Evolutionary conservation across 345 rosid genomes (phyloP).

Genomic region (Aquilaria malaccensis): DNA sequence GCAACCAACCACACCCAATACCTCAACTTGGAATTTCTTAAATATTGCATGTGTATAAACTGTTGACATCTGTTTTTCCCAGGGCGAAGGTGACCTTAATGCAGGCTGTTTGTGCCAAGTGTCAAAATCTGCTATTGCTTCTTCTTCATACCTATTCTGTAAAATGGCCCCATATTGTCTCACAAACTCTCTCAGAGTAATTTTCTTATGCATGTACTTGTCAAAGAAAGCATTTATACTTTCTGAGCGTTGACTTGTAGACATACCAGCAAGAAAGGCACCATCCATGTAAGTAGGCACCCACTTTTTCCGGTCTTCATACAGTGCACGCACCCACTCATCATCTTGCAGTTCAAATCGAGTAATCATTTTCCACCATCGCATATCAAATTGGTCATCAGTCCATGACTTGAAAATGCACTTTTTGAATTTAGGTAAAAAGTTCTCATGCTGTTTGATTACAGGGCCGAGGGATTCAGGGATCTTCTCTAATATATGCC

Average conservation of each 20-base stretch:
- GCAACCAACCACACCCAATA: slow-evolving; percentile 61
- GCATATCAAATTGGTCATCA: slow-evolving; percentile 40
- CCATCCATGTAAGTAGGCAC: slow-evolving; percentile 43
- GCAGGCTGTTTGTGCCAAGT: slow-evolving; percentile 61
- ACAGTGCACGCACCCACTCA: slow-evolving; percentile 45
- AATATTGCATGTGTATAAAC: slow-evolving; percentile 57
- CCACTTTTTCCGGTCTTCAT: slow-evolving; percentile 55
- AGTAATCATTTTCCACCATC: slow-evolving; percentile 63
- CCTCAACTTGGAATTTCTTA: slow-evolving; percentile 60
- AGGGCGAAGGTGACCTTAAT: slow-evolving; percentile 61
- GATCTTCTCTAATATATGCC: slow-evolving; percentile 41
- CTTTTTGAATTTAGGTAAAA: slow-evolving; percentile 48
- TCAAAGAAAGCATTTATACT: slow-evolving; percentile 55
- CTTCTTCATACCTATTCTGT: slow-evolving; percentile 59
- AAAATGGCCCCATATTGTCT: slow-evolving; percentile 46
- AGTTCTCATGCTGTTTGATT: slow-evolving; percentile 37
- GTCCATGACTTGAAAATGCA: slow-evolving; percentile 68
- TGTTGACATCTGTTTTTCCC: slow-evolving; percentile 58
- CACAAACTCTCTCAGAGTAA: slow-evolving; percentile 50
- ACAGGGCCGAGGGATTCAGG: slow-evolving; percentile 35
- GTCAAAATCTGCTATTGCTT: slow-evolving; percentile 61
- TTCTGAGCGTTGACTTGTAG: slow-evolving; percentile 48
- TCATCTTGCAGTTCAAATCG: slow-evolving; percentile 48
- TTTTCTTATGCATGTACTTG: slow-evolving; percentile 55
- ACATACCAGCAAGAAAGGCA: slow-evolving; percentile 54